Evolutionary conservation across 2,329 filamentous ascomycete species (phyloP).

Genomic region (Chrysosporium keratinophilum): DNA sequence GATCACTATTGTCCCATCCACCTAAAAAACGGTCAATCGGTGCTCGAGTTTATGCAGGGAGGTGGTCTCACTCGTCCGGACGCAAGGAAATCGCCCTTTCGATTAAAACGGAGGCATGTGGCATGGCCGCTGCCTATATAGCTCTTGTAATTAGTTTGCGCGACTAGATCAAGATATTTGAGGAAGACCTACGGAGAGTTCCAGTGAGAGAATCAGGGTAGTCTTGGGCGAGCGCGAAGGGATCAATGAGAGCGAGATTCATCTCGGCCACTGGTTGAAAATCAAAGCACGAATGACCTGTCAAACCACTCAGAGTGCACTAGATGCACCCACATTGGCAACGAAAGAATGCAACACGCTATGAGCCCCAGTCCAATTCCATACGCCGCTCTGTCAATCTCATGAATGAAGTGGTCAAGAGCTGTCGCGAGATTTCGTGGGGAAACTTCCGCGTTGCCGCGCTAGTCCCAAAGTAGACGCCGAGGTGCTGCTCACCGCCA

Average conservation of each 20-base stretch:
- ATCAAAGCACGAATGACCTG: background rate
- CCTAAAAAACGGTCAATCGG: conserved; percentile 27
- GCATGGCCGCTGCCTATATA: conserved; percentile 50
- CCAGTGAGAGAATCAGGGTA: conserved; percentile 85
- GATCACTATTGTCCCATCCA: conserved; percentile 85
- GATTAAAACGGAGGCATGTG: conserved; percentile 73
- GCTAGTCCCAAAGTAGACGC: conserved; percentile 4
- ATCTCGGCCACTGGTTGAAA: conserved; percentile 34
- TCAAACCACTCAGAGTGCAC: background rate
- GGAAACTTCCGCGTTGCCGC: background rate
- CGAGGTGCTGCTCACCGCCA: background rate
- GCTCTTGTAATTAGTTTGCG: background rate
- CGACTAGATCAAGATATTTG: background rate
- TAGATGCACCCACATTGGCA: background rate
- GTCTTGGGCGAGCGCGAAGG: conserved; percentile 63
- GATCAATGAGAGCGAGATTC: conserved; percentile 63
- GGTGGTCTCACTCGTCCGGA: conserved; percentile 61
- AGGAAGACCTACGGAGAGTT: conserved; percentile 59
- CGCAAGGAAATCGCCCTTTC: conserved; percentile 85
- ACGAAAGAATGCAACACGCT: background rate
- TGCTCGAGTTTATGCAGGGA: background rate
- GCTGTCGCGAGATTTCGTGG: conserved; percentile 2
- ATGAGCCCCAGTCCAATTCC: background rate
- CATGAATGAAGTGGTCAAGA: background rate
- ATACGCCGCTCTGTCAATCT: background rate